Evolutionary conservation across 257 asterid species (phyloP).

Genomic region (Nicotiana attenuata): DNA sequence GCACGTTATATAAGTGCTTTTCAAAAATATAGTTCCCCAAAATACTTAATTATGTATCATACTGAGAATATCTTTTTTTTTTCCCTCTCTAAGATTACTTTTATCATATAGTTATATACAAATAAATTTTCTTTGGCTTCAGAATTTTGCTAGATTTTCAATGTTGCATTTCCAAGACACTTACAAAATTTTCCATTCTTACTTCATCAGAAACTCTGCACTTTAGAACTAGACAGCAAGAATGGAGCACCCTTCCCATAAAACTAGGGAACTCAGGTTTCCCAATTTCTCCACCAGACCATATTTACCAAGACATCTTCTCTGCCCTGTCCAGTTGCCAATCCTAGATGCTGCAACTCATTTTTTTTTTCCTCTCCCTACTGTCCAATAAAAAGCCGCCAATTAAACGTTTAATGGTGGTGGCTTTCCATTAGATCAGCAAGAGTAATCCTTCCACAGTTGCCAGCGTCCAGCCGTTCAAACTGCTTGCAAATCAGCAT

Average conservation of each 20-base stretch:
- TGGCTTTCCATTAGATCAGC: conserved; percentile 64
- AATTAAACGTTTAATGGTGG: neutral
- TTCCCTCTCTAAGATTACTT: neutral
- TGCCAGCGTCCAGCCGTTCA: conserved; percentile 73
- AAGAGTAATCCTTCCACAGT: conserved; percentile 84
- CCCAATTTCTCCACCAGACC: neutral
- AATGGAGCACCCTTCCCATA: neutral
- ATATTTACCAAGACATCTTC: neutral
- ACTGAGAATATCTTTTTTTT: neutral
- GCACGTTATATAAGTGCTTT: neutral
- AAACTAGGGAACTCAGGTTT: neutral
- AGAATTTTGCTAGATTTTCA: neutral
- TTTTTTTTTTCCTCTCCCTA: neutral
- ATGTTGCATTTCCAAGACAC: neutral
- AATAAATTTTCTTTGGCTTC: neutral
- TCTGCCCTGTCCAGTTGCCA: neutral
- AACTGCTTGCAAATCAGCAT: conserved; percentile 64
- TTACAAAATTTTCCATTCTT: neutral
- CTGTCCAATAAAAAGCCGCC: neutral
- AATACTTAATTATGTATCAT: neutral
- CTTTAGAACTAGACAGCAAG: neutral
- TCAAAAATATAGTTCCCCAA: neutral
- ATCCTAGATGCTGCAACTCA: neutral
- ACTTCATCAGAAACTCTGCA: neutral
- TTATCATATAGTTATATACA: neutral